Percentiles rank a stretch among this genome's conserved stretches.
Conservation (phyloP, 2,329 filamentous ascomycete genomes). For the Verticillium nonalfalfae region DNA sequence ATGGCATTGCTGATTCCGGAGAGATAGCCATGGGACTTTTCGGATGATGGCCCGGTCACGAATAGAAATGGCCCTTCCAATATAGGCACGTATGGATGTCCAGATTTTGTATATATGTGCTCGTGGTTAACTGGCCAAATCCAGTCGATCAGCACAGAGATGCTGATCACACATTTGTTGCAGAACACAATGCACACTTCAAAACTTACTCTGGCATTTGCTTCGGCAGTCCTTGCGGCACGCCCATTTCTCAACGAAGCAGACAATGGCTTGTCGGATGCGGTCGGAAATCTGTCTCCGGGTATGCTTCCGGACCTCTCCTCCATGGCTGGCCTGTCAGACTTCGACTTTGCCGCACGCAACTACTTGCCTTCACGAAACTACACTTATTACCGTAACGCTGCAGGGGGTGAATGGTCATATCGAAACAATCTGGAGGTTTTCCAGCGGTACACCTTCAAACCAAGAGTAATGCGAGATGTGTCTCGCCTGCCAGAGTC, state of each 20-base stretch:
- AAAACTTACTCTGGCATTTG: not conserved
- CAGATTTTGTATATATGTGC: not conserved
- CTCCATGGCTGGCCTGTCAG: slow-evolving; percentile 33
- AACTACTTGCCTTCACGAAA: slow-evolving; percentile 27
- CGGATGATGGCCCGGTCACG: not conserved
- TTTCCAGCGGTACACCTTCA: slow-evolving; percentile 31
- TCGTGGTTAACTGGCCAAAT: not conserved
- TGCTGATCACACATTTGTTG: not conserved
- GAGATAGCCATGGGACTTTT: not conserved
- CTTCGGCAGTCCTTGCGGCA: not conserved
- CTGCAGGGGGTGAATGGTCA: slow-evolving; percentile 37
- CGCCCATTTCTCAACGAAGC: not conserved
- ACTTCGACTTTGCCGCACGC: slow-evolving; percentile 38
- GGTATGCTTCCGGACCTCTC: slow-evolving; percentile 26
- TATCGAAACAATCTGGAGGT: slow-evolving; percentile 44
- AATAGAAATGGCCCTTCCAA: no score
- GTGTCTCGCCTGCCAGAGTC: slow-evolving; percentile 24
- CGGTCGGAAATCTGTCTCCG: slow-evolving; percentile 7
- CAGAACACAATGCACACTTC: not conserved
- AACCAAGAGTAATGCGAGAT: slow-evolving; percentile 33
- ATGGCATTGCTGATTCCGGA: not conserved
- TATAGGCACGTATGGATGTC: no score
- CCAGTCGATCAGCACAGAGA: not conserved
- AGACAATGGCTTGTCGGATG: not conserved
- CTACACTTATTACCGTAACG: slow-evolving; percentile 41